A percentile compares a stretch with the other conserved stretches of the same genome.
Conservation (phyloP, 176 grass and related monocot species). For the Ensete ventricosum region DNA sequence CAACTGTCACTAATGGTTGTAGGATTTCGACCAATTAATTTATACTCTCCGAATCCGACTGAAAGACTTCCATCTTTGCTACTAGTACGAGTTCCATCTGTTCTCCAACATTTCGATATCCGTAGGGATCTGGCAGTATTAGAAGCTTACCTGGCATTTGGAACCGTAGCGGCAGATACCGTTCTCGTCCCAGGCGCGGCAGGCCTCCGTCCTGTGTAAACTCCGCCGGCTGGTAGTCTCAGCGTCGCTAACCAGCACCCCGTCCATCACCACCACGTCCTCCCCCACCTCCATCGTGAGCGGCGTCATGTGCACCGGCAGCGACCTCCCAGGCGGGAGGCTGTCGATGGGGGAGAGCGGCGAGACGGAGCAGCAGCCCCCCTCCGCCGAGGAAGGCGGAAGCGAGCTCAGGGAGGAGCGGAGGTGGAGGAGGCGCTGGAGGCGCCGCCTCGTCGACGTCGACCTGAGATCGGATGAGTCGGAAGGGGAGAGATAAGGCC, state of each 20-base stretch:
- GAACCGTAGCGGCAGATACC: constrained; percentile 21
- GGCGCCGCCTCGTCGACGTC: not conserved
- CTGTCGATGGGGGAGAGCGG: not conserved
- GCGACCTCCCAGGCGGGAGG: not conserved
- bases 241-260: constrained; percentile 26
- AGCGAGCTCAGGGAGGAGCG: not conserved
- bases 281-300: constrained; percentile 1
- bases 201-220: constrained; percentile 8
- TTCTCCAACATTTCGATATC: too few species aligned
- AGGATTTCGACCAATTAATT: not conserved
- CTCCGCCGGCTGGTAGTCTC: not conserved
- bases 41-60: not conserved
- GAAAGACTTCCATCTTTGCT: not conserved
- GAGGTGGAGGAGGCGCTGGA: not conserved
- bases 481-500: not conserved
- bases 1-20: not conserved
- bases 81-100: not conserved
- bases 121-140: not conserved
- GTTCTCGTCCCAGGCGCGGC: constrained; percentile 10
- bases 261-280: constrained; percentile 22
- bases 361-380: not conserved
- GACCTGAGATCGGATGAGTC: not conserved
- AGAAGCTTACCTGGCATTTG: constrained; percentile 14
- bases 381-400: not conserved
- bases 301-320: not conserved